A percentile compares a stretch with the other conserved stretches of the same genome.
Evolutionary conservation across 1,284 basidiomycete genomes (phyloP).

Genomic region (Cryptococcus hybrid): DNA sequence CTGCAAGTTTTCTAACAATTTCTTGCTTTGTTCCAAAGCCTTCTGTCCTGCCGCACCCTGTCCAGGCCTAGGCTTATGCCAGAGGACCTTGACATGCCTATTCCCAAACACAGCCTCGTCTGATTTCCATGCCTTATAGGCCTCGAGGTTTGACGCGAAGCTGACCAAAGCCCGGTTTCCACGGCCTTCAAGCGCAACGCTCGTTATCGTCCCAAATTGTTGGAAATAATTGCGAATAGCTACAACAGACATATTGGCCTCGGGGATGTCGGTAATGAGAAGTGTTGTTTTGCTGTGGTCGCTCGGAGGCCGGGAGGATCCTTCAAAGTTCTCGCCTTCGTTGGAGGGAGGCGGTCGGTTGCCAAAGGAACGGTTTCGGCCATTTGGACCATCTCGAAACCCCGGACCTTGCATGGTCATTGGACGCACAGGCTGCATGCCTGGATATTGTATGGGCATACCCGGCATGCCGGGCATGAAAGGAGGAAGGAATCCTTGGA

Average conservation of each 20-base stretch:
- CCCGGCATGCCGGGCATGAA: conserved; percentile 19
- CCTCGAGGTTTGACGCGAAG: conserved; percentile 81
- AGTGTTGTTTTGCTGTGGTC: conserved; percentile 74
- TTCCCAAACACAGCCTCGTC: conserved; percentile 92
- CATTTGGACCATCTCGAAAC: conserved; percentile 8
- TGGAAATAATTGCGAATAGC: conserved; percentile 86
- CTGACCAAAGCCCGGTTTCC: conserved; percentile 77
- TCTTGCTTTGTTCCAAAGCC: conserved; percentile 72
- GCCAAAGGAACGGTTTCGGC: not conserved
- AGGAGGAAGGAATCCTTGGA: conserved; percentile 35
- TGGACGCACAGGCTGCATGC: conserved; percentile 48
- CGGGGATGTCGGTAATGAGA: conserved; percentile 91
- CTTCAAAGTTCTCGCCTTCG: conserved; percentile 19
- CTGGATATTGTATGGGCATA: not conserved
- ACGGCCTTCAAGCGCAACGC: conserved; percentile 81
- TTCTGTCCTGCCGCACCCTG: conserved; percentile 72
- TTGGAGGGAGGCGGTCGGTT: not conserved
- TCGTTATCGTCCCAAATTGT: conserved; percentile 88
- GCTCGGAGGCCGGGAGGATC: conserved; percentile 38
- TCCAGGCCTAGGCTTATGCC: conserved; percentile 87
- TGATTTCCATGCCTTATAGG: conserved; percentile 83
- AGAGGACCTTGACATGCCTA: conserved; percentile 90
- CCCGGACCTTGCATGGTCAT: conserved; percentile 52
- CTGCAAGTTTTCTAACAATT: conserved; percentile 63
- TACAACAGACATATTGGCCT: conserved; percentile 72